A percentile compares a stretch with the other conserved stretches of the same genome.
Evolutionary conservation across 192 early-diverging fungal genomes (phyloP).

Genomic region (Backusella tarrabulga): DNA sequence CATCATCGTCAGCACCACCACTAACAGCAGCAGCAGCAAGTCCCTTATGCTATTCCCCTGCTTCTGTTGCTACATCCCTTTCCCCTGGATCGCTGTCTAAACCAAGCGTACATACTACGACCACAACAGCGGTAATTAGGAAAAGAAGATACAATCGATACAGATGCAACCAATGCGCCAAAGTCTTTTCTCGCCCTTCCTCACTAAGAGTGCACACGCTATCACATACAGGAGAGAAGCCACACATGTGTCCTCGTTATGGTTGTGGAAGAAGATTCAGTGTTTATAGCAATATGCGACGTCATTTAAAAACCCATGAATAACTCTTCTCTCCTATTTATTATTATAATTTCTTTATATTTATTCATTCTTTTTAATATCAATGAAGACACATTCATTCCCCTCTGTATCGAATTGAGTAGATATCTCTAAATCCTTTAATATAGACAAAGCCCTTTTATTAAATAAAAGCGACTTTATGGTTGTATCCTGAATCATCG

Average conservation of each 20-base stretch:
- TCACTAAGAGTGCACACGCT: slow-evolving; percentile 66
- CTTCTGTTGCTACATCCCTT: not conserved
- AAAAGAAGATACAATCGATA: slow-evolving; percentile 43
- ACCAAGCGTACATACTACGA: not conserved
- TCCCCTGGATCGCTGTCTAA: slow-evolving; percentile 6
- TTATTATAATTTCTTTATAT: not conserved
- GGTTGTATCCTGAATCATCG: slow-evolving; percentile 7
- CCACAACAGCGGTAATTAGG: not conserved
- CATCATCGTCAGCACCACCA: not conserved
- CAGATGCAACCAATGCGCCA: slow-evolving; percentile 59
- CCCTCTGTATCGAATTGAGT: slow-evolving; percentile 9
- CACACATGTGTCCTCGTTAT: slow-evolving; percentile 59
- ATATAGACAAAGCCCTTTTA: slow-evolving; percentile 2
- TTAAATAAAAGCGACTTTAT: slow-evolving; percentile 25
- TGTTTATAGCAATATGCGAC: slow-evolving; percentile 72
- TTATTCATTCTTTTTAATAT: slow-evolving; percentile 1
- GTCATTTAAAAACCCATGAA: slow-evolving; percentile 62
- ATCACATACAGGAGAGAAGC: slow-evolving; percentile 79
- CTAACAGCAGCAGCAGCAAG: not conserved
- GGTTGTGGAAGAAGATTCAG: slow-evolving; percentile 69
- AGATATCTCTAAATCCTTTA: slow-evolving; percentile 6
- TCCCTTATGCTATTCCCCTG: not conserved
- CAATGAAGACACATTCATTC: slow-evolving; percentile 8
- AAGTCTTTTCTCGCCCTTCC: slow-evolving; percentile 68
- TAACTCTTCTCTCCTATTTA: not conserved